Conservation (phyloP, 306 rosid species). For the Quercus ilex region DNA sequence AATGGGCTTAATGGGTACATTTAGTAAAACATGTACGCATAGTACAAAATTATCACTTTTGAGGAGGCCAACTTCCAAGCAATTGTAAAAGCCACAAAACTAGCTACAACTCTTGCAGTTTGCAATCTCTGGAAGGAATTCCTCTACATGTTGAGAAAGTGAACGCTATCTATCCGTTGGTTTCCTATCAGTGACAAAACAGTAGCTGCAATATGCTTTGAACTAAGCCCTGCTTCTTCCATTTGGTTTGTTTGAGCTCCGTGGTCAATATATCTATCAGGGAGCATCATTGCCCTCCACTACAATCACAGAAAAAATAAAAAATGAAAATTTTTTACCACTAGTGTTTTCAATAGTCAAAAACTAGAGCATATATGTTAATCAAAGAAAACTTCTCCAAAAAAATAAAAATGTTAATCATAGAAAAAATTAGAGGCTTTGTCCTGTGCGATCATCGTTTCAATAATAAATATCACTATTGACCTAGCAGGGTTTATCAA, state of each 20-base stretch:
- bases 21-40: too few relatives aligned
- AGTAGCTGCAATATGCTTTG: conserved; percentile 55
- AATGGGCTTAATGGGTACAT: too few relatives aligned
- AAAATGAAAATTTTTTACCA: too few relatives aligned
- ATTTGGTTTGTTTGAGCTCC: conserved; percentile 52
- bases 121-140: neutral
- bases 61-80: too few relatives aligned
- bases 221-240: conserved; percentile 51
- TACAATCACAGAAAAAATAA: conserved; percentile 16
- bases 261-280: conserved; percentile 66
- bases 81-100: too few relatives aligned
- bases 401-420: too few relatives aligned
- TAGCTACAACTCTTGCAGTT: neutral
- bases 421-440: neutral
- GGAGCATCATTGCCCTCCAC: conserved; percentile 61
- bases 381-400: too few relatives aligned
- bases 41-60: too few relatives aligned
- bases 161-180: conserved; percentile 25
- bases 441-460: neutral
- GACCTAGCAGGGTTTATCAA: too few relatives aligned
- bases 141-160: conserved; percentile 21
- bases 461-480: too few relatives aligned
- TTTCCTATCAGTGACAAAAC: conserved; percentile 41
- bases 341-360: too few relatives aligned
- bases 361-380: too few relatives aligned